phyloP scores from a whole-genome alignment of 768 basidiomycete species.

The Hypsizygus marmoreus region DNA sequence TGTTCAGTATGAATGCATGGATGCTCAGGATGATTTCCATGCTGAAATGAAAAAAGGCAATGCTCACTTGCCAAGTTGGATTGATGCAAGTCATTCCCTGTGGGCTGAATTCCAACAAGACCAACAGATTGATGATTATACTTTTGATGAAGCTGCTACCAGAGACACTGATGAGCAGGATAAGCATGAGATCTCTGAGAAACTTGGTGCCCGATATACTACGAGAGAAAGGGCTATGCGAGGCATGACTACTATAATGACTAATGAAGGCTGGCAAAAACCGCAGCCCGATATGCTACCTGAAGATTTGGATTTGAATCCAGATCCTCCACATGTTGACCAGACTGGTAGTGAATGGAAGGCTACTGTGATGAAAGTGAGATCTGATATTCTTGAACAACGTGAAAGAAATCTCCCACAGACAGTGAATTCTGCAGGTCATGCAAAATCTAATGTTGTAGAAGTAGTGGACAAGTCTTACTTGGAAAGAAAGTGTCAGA shows the following conservation, averaged over 20 bases:
- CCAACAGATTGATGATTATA: conserved; percentile 9
- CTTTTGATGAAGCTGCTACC: too few species aligned
- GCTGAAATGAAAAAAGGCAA: too few species aligned
- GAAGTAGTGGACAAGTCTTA: conserved; percentile 5
- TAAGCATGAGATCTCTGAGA: too few species aligned
- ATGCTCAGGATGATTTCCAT: too few species aligned
- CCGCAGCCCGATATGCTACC: not conserved
- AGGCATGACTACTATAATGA: not conserved
- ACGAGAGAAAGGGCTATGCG: too few species aligned
- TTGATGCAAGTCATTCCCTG: too few species aligned
- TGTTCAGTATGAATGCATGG: too few species aligned
- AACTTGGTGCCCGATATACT: not conserved
- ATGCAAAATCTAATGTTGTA: not conserved
- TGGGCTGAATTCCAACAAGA: too few species aligned
- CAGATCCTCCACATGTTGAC: not conserved
- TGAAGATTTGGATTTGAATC: not conserved
- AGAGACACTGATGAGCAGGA: not conserved
- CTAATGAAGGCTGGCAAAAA: not conserved
- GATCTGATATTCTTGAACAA: not conserved
- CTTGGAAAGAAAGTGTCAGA: too few species aligned
- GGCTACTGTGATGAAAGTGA: not conserved
- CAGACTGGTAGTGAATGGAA: not conserved
- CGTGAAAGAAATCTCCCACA: not conserved
- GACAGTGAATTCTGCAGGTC: not conserved
- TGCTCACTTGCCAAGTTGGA: too few species aligned